Base-by-base conservation (phyloP, 2,329 filamentous ascomycete genomes). In the Xylaria sp. region DNA sequence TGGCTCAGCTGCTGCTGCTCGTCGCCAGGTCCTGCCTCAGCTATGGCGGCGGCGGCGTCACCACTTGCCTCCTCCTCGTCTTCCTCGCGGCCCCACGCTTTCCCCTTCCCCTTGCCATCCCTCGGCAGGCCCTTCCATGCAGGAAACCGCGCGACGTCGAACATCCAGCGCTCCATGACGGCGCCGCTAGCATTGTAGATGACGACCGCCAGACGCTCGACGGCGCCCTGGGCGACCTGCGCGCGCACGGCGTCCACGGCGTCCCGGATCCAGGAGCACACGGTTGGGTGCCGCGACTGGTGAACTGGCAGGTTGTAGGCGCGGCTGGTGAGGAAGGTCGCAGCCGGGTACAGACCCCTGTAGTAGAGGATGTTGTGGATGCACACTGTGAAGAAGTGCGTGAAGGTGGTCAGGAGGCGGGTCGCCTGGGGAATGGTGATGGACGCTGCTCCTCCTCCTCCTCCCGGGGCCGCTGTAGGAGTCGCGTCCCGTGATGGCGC, bases 281-380 rank as follows among this genome's bases (percentile, higher is more conserved):
- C 92, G 74, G 88, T 88, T 0, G 94, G 93, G 79, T 97, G 94
- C 66, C 94, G 91, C 68, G 89, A 95, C 78, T 97, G 94, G 75
- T 92, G 91, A 54, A 97, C 91, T 34, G 93, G 87, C 67, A 93
- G 90, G 81, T 95, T 94, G 84, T 94, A 94, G 75, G 93, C 93
- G 71, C 91, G 88, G 47, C 91, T 88, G 50, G 91, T 89, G 66
- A 95, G 87, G 81, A 97, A 98, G 42, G 93, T 93, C 32, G 88
- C 81, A 57, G 82, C 80, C 0, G 94, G 93, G 80, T 98, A 98
- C 76, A 97, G 88, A 68, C 81, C 81, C 74, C 94, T 92, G 76
- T 96, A 89, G 83, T 90, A 95, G 73, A 97, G 88, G 75, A 98
- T 90, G 67, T 93, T 93, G 84, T 98, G 94, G 71, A 95, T 88